These are phyloP conservation scores for Smittium mucronatum DNA, from an alignment of 371 early-diverging fungal genomes.

Conservation along the genomic window DNA sequence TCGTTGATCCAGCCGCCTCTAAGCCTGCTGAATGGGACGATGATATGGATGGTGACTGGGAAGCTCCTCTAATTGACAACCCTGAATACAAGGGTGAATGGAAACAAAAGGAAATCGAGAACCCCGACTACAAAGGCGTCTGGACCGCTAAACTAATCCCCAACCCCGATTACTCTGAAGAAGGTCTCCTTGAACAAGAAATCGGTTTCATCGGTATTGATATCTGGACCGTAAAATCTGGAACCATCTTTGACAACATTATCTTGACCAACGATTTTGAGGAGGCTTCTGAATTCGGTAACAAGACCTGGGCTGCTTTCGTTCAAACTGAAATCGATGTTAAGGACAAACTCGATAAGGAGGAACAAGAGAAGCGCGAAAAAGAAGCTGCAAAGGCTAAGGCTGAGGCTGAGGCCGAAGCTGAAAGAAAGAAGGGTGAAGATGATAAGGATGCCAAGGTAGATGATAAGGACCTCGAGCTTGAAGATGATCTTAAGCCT, in stretches of 20 bases:
- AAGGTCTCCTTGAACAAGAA: conserved; percentile 58
- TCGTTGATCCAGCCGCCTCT: conserved; percentile 69
- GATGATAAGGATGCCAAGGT: conserved; percentile 9
- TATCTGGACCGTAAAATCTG: conserved; percentile 91
- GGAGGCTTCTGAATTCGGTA: conserved; percentile 51
- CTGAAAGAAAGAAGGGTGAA: conserved; percentile 10
- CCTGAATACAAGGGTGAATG: conserved; percentile 79
- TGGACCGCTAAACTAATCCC: conserved; percentile 78
- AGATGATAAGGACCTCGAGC: conserved; percentile 12
- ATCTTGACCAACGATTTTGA: conserved; percentile 58
- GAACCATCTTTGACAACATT: conserved; percentile 86
- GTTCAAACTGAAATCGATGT: conserved; percentile 24
- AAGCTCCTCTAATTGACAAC: conserved; percentile 54
- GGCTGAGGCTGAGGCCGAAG: conserved; percentile 18
- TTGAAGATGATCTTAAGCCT: conserved; percentile 10
- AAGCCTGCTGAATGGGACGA: conserved; percentile 93
- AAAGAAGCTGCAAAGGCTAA: conserved; percentile 17
- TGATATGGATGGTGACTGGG: conserved; percentile 66
- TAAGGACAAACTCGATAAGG: conserved; percentile 27
- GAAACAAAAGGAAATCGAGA: conserved; percentile 66
- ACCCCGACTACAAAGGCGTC: conserved; percentile 89
- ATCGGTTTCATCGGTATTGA: conserved; percentile 84
- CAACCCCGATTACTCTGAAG: conserved; percentile 81
- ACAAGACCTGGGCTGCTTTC: conserved; percentile 50
- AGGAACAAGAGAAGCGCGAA: conserved; percentile 25